Base-by-base conservation (phyloP, 495 filamentous ascomycete species). In the Penicillium atrosanguineum region DNA sequence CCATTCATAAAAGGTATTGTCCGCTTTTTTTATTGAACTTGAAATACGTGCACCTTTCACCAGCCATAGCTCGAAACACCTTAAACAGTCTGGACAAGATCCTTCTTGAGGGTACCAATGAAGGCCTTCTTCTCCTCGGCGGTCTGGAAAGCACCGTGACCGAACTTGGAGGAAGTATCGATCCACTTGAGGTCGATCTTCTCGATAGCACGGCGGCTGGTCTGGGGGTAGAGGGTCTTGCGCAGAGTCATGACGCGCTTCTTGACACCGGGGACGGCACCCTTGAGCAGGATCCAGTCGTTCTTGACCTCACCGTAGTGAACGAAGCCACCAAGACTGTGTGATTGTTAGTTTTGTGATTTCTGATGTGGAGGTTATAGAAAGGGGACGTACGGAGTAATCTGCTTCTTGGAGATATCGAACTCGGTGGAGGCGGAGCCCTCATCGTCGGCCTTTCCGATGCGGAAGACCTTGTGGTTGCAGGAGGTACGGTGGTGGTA, bases 131-230 rank as follows among this genome's bases (percentile, higher is more conserved):
- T 99, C 88, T 99, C 95, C 70, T 88, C 88, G 68, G 86, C 78
- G 47, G 92, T 97, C 83, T 99, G 95, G 88, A 95, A 99, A 72
- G 89, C 94, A 85, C 95, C 95, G 81, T 99, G 95, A 76, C 95
- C 95, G 81, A 97, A 99, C 85, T 99, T 95, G 78, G 91, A 96
- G 43, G 91, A 96, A 61, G 95, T 99, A 70, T 99, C 95, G 85
- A 99, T 97, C 95, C 95, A 99, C 80, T 99, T 99, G 79, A 99
- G 88, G 57, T 97, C 92, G 69, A 97, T 87, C 87, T 97, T 97
- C 88, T 99, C 95, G 71, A 95, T 81, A 37, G 95, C 89, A 73
- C 87, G 89, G 69, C 95, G 81, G 69, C 86, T 95, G 53, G 92
- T 97, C 85, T 99, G 95, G 58, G 81, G 85, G 86, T 95, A 99